phyloP scores from a whole-genome alignment of 495 filamentous ascomycete genomes.

The Annulohypoxylon bovei region DNA sequence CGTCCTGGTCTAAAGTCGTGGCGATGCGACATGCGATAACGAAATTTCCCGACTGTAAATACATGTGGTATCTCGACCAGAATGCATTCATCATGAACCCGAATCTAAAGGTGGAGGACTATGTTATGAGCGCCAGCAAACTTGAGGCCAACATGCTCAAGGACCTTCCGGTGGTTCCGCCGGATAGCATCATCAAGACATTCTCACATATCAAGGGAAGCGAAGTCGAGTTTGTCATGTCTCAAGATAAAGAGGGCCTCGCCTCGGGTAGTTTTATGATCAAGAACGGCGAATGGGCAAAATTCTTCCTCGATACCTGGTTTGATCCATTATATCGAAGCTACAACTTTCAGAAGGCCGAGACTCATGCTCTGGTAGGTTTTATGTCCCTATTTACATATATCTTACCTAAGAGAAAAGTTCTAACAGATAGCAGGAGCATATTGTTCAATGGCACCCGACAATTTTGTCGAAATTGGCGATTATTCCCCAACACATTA shows the following conservation, averaged over 20 bases:
- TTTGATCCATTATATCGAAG: conserved; percentile 91
- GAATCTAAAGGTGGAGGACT: conserved; percentile 67
- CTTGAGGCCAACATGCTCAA: conserved; percentile 85
- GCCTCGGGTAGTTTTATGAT: conserved; percentile 81
- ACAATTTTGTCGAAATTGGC: conserved; percentile 91
- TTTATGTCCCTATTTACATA: background rate
- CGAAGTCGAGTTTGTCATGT: conserved; percentile 82
- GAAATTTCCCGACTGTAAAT: conserved; percentile 73
- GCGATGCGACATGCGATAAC: conserved; percentile 93
- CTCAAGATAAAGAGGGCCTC: conserved; percentile 86
- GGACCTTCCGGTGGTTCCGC: conserved; percentile 88
- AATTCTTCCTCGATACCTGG: conserved; percentile 94
- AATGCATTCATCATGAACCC: conserved; percentile 93
- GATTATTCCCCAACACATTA: conserved; percentile 79
- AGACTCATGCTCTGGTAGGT: conserved; percentile 88
- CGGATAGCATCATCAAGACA: conserved; percentile 96
- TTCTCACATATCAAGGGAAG: conserved; percentile 80
- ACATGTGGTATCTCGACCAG: conserved; percentile 85
- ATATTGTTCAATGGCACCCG: conserved; percentile 98
- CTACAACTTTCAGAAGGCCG: conserved; percentile 96
- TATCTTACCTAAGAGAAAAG: background rate
- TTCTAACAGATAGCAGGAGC: conserved; percentile 68
- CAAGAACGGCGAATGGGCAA: conserved; percentile 85
- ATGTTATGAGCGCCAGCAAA: conserved; percentile 71
- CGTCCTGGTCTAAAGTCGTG: conserved; percentile 80